phyloP scores from a whole-genome alignment of 768 basidiomycete species.

The Rhodosporidiobolus sp. region DNA sequence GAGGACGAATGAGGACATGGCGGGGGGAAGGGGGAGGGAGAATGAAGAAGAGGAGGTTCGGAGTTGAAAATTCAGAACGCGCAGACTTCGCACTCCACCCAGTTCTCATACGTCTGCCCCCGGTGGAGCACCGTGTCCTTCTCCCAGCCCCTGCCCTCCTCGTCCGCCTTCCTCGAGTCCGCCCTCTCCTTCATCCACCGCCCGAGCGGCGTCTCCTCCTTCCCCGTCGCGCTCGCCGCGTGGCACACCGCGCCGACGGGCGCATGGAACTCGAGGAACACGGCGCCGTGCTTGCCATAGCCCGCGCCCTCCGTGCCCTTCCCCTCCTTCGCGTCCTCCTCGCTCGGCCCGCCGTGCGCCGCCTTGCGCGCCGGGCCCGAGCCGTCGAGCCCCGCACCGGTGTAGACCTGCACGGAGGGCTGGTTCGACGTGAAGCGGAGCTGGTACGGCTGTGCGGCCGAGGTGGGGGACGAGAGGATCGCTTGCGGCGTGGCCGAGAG shows the following conservation, averaged over 20 bases:
- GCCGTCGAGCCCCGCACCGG: constrained; percentile 13
- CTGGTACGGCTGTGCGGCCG: neutral
- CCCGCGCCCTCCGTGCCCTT: neutral
- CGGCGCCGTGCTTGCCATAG: constrained; percentile 4
- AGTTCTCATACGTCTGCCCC: constrained; percentile 35
- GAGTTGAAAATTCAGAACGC: too few relatives aligned
- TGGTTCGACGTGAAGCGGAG: constrained; percentile 29
- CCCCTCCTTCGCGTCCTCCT: too few relatives aligned
- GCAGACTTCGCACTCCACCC: constrained; percentile 24
- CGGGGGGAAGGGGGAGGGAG: too few relatives aligned
- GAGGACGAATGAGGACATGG: too few relatives aligned
- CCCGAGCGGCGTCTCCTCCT: neutral
- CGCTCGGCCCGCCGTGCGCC: constrained; percentile 3
- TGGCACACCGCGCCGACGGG: constrained; percentile 29
- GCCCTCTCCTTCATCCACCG: constrained; percentile 9
- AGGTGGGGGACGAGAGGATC: constrained; percentile 17
- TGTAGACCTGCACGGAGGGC: constrained; percentile 32
- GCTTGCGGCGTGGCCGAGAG: constrained; percentile 14
- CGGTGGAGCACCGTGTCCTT: constrained; percentile 18
- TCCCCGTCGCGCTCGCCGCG: neutral
- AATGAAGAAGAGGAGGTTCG: too few relatives aligned
- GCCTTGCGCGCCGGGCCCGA: constrained; percentile 13
- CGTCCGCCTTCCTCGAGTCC: neutral
- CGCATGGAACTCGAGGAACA: constrained; percentile 39
- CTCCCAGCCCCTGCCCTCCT: constrained; percentile 25